Evolutionary conservation across 2,329 filamentous ascomycete genomes (phyloP), one percentile per base, ranked within the genome.

Genomic region (Dryadomyces sulphureus): DNA sequence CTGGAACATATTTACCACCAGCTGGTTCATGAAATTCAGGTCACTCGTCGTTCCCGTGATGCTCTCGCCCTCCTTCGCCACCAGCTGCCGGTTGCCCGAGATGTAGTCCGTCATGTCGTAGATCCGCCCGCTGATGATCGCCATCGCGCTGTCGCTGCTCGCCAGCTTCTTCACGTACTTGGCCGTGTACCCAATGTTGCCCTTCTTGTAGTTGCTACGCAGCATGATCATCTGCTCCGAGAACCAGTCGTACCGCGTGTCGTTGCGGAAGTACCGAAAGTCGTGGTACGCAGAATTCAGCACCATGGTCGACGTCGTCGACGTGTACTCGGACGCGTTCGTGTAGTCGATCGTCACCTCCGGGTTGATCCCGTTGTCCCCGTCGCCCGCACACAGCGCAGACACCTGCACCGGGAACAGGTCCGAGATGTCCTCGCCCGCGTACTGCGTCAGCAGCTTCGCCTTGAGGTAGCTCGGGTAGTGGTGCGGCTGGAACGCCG

Each of bases 351-450:
- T 72, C 41, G 83, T 81, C n/a, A 98, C 85, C 38, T 78, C 73
- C 4, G 75, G 73, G 56, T 86, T 73, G 35, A 78, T 66, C 38
- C 79, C 66, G 1, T 56, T 59, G 20, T 82, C 84, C 52, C 79
- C 70, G 27, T 74, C 76, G 48, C 90, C 92, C 49, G 83, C 75
- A 62, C 92, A 98, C 34, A 98, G 72, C 38, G 90, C 88, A 5
- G 83, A 93, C 16, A 98, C 90, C 60, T 98, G 92, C 1, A 98
- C 73, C 0, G 93, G 92, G 66, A 98, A 98, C 11, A 98, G 72
- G 35, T 75, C 69, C 20, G 85, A 93, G n/a, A 89, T 81, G 57
- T 98, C 93, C 38, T 77, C 66, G 45, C 92, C 92, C 41, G 84
- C 89, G 55, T 96, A 98, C 55, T 84, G 81, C 52, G 82, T 68